Conservation (phyloP, 176 grass and related monocot species). For the Paspalum notatum region DNA sequence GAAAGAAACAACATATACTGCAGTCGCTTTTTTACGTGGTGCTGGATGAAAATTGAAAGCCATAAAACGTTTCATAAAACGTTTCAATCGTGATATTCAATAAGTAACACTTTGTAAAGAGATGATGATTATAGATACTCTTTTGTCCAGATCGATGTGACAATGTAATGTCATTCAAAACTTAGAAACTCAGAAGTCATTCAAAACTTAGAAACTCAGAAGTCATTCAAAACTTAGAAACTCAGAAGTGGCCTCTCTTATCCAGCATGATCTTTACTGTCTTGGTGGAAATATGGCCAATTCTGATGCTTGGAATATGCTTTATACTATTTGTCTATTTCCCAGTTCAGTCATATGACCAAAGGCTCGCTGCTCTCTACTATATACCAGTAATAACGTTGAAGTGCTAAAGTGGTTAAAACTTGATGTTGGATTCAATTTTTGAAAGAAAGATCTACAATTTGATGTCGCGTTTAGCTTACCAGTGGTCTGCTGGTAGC, state of each 20-base stretch:
- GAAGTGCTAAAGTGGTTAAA: not conserved
- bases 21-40: not conserved
- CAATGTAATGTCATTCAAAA: not conserved
- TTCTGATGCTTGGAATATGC: not conserved
- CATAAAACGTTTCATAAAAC: slow-evolving; percentile 19
- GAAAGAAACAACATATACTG: not conserved
- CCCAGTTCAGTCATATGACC: not conserved
- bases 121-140: not conserved
- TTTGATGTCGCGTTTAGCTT: not conserved
- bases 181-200: not conserved
- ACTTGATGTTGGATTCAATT: not conserved
- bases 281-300: slow-evolving; percentile 2
- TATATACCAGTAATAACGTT: not conserved
- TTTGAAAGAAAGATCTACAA: not conserved
- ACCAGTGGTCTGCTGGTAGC: not conserved
- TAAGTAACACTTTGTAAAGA: slow-evolving; percentile 1
- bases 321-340: slow-evolving; percentile 14
- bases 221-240: not conserved
- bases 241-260: not conserved
- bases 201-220: not conserved
- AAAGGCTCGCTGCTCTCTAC: not conserved
- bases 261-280: not conserved
- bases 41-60: not conserved
- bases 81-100: not conserved
- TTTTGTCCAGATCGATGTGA: not conserved